Percentiles rank a stretch among this genome's conserved stretches.
Conservation (phyloP, 1,284 basidiomycete genomes). For the Naganishia liquefaciens region DNA sequence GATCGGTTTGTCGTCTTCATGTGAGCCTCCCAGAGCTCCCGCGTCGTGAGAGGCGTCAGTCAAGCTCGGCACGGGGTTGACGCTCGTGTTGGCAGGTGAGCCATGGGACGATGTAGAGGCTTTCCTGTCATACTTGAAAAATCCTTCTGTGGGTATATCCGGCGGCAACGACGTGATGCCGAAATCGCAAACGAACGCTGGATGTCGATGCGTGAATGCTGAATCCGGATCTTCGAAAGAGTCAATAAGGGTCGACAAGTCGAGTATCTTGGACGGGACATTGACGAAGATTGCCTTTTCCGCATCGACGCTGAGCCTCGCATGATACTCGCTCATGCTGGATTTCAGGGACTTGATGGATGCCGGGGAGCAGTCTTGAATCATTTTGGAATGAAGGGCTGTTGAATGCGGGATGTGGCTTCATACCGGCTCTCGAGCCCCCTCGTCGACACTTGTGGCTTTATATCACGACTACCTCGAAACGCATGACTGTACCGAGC, state of each 20-base stretch:
- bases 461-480: no score
- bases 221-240: slow-evolving; percentile 14
- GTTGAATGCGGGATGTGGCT: no score
- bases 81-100: neutral
- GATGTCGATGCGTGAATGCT: slow-evolving; percentile 18
- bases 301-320: neutral
- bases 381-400: neutral
- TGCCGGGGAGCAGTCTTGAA: slow-evolving; percentile 8
- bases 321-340: slow-evolving; percentile 19
- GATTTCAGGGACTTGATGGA: slow-evolving; percentile 12
- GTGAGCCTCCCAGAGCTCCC: slow-evolving; percentile 8
- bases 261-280: slow-evolving; percentile 28
- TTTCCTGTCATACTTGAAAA: neutral
- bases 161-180: slow-evolving; percentile 14
- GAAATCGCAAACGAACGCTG: slow-evolving; percentile 6
- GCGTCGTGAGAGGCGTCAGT: slow-evolving; percentile 17
- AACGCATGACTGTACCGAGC: no score
- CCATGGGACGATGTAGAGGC: neutral
- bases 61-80: neutral
- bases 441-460: no score
- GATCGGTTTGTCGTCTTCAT: slow-evolving; percentile 27
- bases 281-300: slow-evolving; percentile 25
- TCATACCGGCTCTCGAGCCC: no score
- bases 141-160: slow-evolving; percentile 18
- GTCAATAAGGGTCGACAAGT: slow-evolving; percentile 14